These are phyloP conservation scores for Rosa chinensis DNA, from an alignment of 306 rosid species.

Conservation along the genomic window DNA sequence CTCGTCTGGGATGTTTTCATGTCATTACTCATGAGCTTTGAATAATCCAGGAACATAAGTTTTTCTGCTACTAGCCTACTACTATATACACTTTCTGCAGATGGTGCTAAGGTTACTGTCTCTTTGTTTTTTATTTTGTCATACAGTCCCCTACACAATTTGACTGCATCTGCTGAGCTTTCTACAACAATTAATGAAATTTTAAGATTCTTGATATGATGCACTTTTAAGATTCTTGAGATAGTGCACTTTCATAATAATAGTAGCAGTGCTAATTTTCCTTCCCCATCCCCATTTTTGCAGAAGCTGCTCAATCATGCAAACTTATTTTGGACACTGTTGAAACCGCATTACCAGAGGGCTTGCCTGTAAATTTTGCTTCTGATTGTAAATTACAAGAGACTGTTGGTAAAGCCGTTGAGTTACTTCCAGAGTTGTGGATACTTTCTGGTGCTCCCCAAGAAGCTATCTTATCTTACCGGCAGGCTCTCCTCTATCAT, in stretches of 20 bases:
- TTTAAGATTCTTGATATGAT: not conserved
- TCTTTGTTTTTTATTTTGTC: not conserved
- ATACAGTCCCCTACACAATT: not conserved
- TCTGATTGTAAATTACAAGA: slow-evolving; percentile 74
- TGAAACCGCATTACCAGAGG: slow-evolving; percentile 85
- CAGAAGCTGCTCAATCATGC: slow-evolving; percentile 92
- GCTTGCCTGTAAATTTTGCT: slow-evolving; percentile 62
- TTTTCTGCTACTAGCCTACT: not conserved
- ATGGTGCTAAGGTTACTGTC: not conserved
- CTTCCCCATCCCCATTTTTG: slow-evolving; percentile 22
- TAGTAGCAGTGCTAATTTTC: slow-evolving; percentile 3
- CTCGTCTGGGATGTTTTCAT: not conserved
- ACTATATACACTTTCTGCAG: not conserved
- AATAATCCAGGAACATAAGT: not conserved
- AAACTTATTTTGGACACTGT: slow-evolving; percentile 72
- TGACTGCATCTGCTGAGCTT: not conserved
- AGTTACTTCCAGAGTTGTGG: slow-evolving; percentile 86
- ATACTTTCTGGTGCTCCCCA: slow-evolving; percentile 63
- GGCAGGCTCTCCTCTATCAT: slow-evolving; percentile 68
- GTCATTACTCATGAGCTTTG: slow-evolving; percentile 5
- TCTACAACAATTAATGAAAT: not conserved
- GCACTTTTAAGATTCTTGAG: not conserved
- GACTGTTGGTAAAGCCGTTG: slow-evolving; percentile 59
- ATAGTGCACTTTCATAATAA: not conserved
- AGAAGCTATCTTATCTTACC: slow-evolving; percentile 68